A percentile compares a stretch with the other conserved stretches of the same genome.
Evolutionary conservation across 345 rosid genomes (phyloP).

Genomic region (Linum usitatissimum): DNA sequence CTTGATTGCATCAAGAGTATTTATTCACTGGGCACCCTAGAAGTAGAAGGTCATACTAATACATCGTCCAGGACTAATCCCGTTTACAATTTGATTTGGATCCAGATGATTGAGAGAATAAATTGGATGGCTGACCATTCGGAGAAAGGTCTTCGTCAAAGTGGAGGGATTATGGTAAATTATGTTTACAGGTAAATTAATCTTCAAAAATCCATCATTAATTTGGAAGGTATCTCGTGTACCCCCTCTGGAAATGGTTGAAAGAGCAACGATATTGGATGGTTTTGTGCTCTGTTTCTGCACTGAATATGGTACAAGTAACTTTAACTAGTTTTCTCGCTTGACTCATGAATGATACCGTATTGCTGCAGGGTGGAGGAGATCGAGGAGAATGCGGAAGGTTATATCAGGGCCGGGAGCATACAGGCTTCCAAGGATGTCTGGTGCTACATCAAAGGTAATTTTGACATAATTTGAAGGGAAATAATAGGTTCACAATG

Average conservation of each 20-base stretch:
- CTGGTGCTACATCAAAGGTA: conserved; percentile 9
- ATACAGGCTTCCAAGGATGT: conserved; percentile 52
- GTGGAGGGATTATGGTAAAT: conserved; percentile 88
- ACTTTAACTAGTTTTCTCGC: background rate
- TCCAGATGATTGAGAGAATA: conserved; percentile 86
- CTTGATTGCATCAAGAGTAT: too few relatives aligned
- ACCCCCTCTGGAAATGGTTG: too few relatives aligned
- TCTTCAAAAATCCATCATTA: background rate
- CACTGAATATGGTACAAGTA: background rate
- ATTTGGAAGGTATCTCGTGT: background rate
- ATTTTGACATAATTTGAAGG: background rate
- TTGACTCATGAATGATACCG: background rate
- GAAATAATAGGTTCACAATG: background rate
- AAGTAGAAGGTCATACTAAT: conserved; percentile 3
- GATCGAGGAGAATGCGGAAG: conserved; percentile 72
- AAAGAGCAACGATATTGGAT: background rate
- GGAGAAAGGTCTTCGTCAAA: conserved; percentile 57
- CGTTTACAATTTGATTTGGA: conserved; percentile 4
- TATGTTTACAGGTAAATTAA: conserved; percentile 65
- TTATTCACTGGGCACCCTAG: background rate
- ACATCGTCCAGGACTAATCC: background rate
- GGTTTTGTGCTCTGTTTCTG: background rate
- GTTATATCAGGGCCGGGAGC: conserved; percentile 54
- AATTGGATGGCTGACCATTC: conserved; percentile 93
- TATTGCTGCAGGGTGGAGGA: conserved; percentile 45